Conservation (phyloP, 495 filamentous ascomycete genomes). For the Aspergillus heteromorphus region DNA sequence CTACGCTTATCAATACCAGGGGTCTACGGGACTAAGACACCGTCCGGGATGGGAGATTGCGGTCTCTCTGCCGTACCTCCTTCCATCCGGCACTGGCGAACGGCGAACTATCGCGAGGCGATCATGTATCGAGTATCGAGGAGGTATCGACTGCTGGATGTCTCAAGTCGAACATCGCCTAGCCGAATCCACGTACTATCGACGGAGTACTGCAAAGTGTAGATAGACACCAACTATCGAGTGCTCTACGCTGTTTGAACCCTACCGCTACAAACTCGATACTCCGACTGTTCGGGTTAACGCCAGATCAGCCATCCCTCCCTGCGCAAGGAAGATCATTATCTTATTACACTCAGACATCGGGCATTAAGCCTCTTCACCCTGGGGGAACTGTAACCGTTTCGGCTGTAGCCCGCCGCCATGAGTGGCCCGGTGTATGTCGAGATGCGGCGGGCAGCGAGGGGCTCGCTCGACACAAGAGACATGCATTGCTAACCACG, state of each 20-base stretch:
- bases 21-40: not conserved
- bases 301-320: not conserved
- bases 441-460: not conserved
- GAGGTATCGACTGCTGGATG: not conserved
- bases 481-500: not conserved
- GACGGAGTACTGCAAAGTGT: no score
- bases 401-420: not conserved
- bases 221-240: no score
- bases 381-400: no score
- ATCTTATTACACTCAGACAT: not conserved
- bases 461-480: not conserved
- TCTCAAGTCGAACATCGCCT: not conserved
- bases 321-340: slow-evolving; percentile 3
- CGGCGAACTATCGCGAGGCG: not conserved
- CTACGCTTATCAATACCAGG: not conserved
- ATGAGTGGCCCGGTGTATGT: not conserved
- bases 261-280: not conserved
- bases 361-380: not conserved
- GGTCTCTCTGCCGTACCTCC: not conserved
- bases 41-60: not conserved
- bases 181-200: not conserved
- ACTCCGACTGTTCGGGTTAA: not conserved
- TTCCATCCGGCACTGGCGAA: not conserved
- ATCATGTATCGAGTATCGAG: not conserved
- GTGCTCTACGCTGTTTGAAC: not conserved